Percentiles rank a stretch among this genome's conserved stretches.
These are phyloP conservation scores for Pichia sp. DNA, from an alignment of 1,139 yeast genomes.

Conservation along the genomic window DNA sequence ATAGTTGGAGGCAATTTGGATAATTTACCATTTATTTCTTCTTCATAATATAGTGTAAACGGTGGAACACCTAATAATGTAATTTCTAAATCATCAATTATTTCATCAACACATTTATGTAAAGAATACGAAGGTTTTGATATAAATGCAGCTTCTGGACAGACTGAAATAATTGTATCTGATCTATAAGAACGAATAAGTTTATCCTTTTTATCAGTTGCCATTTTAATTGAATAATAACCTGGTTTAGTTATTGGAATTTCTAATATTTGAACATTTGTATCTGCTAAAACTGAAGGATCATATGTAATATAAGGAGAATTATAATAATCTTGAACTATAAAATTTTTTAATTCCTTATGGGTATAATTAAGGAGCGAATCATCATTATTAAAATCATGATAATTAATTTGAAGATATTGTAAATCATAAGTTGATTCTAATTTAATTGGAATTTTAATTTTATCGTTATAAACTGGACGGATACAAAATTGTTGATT, in stretches of 20 bases:
- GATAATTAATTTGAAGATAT: slow-evolving; percentile 56
- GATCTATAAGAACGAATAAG: slow-evolving; percentile 60
- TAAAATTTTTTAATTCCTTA: slow-evolving; percentile 44
- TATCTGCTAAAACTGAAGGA: slow-evolving; percentile 32
- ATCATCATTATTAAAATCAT: slow-evolving; percentile 49
- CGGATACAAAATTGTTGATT: slow-evolving; percentile 60
- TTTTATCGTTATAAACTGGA: slow-evolving; percentile 28
- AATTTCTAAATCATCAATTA: slow-evolving; percentile 37
- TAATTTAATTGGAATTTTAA: slow-evolving; percentile 66
- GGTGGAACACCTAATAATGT: slow-evolving; percentile 74
- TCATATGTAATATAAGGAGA: slow-evolving; percentile 30
- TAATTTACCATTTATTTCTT: slow-evolving; percentile 42
- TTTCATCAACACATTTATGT: slow-evolving; percentile 61
- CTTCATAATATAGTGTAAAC: slow-evolving; percentile 52
- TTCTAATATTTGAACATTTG: slow-evolving; percentile 43
- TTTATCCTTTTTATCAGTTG: slow-evolving; percentile 58
- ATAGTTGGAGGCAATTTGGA: slow-evolving; percentile 24
- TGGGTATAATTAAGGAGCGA: slow-evolving; percentile 49
- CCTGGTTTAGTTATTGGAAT: slow-evolving; percentile 68
- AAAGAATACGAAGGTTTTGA: slow-evolving; percentile 18
- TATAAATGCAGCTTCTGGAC: slow-evolving; percentile 66
- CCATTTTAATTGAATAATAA: slow-evolving; percentile 58
- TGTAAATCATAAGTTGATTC: slow-evolving; percentile 77
- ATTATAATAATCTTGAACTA: slow-evolving; percentile 35
- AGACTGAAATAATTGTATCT: slow-evolving; percentile 60